phyloP scores from a whole-genome alignment of 805 yeast species.

The Metschnikowia gruessii region DNA sequence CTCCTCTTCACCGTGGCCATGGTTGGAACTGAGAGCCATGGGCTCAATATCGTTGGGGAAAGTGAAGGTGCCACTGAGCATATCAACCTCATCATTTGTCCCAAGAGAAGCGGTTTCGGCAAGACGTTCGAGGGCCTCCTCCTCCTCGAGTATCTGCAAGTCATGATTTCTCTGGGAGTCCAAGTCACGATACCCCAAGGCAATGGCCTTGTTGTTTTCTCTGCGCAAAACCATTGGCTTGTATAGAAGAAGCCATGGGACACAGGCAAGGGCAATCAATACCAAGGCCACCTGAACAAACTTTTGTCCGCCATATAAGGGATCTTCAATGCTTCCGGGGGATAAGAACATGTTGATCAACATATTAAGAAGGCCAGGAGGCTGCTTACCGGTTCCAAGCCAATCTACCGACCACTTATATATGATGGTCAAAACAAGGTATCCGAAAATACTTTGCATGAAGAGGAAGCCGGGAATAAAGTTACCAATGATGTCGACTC shows the following conservation, averaged over 20 bases:
- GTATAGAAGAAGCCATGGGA: too few species aligned
- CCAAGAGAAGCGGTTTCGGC: too few species aligned
- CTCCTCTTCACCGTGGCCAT: conserved; percentile 51
- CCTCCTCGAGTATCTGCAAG: too few species aligned
- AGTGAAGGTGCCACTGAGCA: too few species aligned
- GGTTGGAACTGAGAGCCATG: too few species aligned
- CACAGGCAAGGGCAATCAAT: conserved; percentile 77
- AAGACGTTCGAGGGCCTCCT: too few species aligned
- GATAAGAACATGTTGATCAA: conserved; percentile 91
- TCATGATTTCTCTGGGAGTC: too few species aligned
- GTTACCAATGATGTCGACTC: conserved; percentile 84
- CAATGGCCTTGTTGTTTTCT: too few species aligned
- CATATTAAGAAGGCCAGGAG: conserved; percentile 94
- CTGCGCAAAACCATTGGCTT: too few species aligned
- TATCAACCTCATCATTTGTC: too few species aligned
- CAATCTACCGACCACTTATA: conserved; percentile 96
- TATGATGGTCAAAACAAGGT: conserved; percentile 77
- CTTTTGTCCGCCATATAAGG: conserved; percentile 76
- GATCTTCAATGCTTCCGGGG: conserved; percentile 90
- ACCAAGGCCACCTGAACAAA: conserved; percentile 69
- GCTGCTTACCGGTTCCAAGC: conserved; percentile 69
- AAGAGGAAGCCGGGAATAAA: conserved; percentile 91
- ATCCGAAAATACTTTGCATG: conserved; percentile 96
- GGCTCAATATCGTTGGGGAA: too few species aligned
- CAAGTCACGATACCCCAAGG: too few species aligned